phyloP scores from a whole-genome alignment of 2,329 filamentous ascomycete genomes.

The Daldinia sp. region DNA sequence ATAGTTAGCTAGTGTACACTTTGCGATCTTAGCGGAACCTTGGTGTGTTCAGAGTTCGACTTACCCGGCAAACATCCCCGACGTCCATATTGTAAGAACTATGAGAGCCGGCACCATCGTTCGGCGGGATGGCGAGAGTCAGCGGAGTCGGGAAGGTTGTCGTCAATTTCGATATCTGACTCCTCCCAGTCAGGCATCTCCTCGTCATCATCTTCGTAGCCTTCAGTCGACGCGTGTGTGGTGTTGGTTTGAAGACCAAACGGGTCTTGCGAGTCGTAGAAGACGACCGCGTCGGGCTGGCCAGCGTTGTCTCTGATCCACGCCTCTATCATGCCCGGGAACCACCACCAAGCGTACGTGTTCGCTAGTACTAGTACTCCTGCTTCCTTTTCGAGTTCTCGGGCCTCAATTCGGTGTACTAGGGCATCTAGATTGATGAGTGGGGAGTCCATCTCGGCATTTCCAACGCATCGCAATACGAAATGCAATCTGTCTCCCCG shows the following conservation, averaged over 20 bases:
- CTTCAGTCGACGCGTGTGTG: no score
- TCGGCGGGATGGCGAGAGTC: neutral
- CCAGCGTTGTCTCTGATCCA: no score
- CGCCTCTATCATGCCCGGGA: neutral
- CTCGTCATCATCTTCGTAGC: no score
- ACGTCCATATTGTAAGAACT: neutral
- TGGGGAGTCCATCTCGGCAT: no score
- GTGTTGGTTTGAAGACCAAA: no score
- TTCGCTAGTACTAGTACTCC: neutral
- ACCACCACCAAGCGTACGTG: conserved; percentile 8
- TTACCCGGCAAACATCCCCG: neutral
- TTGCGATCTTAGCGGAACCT: neutral
- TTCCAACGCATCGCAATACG: no score
- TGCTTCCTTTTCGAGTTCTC: neutral
- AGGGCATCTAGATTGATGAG: neutral
- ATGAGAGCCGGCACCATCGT: conserved; percentile 8
- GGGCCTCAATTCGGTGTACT: neutral
- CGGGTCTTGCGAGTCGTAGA: no score
- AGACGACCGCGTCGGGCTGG: neutral
- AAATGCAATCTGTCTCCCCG: neutral
- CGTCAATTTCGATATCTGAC: neutral
- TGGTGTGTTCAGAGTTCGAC: no score
- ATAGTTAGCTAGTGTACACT: neutral
- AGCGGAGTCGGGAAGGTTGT: neutral
- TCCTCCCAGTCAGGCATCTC: no score